phyloP scores from a whole-genome alignment of 2,329 filamentous ascomycete species.

The Cladosporium halotolerans region DNA sequence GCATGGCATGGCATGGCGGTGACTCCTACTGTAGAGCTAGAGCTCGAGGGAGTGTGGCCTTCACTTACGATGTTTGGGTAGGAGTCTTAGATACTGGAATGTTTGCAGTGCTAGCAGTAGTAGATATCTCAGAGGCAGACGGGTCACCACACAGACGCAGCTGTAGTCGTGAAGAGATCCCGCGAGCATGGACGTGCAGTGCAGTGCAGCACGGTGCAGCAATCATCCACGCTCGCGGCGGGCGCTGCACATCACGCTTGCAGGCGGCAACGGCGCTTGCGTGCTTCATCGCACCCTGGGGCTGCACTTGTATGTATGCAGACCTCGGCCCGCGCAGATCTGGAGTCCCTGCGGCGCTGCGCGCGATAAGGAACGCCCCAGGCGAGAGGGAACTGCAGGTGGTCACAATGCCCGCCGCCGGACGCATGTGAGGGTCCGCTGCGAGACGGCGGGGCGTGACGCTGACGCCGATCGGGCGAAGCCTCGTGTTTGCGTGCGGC shows the following conservation, averaged over 20 bases:
- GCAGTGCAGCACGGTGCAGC: not conserved
- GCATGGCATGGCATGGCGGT: too few species aligned
- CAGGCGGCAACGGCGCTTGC: constrained; percentile 11
- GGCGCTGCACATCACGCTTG: constrained; percentile 7
- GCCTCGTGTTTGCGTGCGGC: constrained; percentile 8
- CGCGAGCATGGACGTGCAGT: not conserved
- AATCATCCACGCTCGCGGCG: not conserved
- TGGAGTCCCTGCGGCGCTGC: constrained; percentile 4
- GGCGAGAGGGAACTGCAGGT: too few species aligned
- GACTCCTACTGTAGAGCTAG: too few species aligned
- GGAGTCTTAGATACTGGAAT: too few species aligned
- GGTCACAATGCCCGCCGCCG: not conserved
- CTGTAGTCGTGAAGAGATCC: constrained; percentile 7
- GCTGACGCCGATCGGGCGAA: constrained; percentile 3
- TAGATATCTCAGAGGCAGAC: too few species aligned
- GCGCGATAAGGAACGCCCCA: not conserved
- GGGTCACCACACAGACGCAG: too few species aligned
- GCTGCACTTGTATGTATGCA: not conserved
- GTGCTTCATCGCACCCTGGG: not conserved
- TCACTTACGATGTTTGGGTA: too few species aligned
- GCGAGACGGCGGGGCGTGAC: not conserved
- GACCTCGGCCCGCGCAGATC: constrained; percentile 11
- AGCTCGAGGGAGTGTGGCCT: too few species aligned
- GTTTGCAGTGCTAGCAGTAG: too few species aligned
- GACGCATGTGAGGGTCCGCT: not conserved